Evolutionary conservation across 768 basidiomycete genomes (phyloP).

Genomic region (Hysterangium stoloniferum): DNA sequence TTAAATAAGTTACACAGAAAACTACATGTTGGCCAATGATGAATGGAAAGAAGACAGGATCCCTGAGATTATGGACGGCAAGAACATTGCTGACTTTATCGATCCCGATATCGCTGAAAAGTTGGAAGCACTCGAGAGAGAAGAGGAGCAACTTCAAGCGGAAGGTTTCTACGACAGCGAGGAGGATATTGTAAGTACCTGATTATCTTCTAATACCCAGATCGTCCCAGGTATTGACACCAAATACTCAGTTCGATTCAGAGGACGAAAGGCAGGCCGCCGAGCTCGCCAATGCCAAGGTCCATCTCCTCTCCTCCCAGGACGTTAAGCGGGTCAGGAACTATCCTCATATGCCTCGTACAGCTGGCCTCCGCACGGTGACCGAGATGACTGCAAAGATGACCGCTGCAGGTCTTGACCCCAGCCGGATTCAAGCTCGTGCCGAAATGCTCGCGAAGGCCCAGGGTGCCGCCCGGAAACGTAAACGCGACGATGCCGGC

Average conservation of each 20-base stretch:
- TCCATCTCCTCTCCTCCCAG: conserved; percentile 65
- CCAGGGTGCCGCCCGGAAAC: conserved; percentile 57
- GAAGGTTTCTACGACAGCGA: conserved; percentile 95
- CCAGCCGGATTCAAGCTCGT: conserved; percentile 81
- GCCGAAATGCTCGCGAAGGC: conserved; percentile 76
- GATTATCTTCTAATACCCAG: not conserved
- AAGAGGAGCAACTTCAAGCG: conserved; percentile 88
- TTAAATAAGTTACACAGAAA: conserved; percentile 46
- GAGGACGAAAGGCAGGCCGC: conserved; percentile 79
- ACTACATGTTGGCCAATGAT: conserved; percentile 81
- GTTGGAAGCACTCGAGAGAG: conserved; percentile 92
- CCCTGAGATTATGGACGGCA: conserved; percentile 99
- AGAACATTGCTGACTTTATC: conserved; percentile 98
- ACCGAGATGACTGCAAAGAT: conserved; percentile 72
- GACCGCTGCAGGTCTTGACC: conserved; percentile 85
- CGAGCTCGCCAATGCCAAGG: conserved; percentile 48
- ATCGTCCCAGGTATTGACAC: not conserved
- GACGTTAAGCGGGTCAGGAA: conserved; percentile 80
- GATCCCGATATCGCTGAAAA: conserved; percentile 96
- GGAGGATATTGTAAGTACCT: conserved; percentile 63
- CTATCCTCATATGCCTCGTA: conserved; percentile 59
- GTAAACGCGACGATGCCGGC: conserved; percentile 46
- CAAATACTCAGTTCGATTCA: conserved; percentile 16
- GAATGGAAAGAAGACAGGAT: conserved; percentile 95
- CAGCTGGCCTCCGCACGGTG: conserved; percentile 57